These are phyloP conservation scores for Penicillium capsulatum DNA, from an alignment of 2,329 filamentous ascomycete genomes.

Conservation along the genomic window DNA sequence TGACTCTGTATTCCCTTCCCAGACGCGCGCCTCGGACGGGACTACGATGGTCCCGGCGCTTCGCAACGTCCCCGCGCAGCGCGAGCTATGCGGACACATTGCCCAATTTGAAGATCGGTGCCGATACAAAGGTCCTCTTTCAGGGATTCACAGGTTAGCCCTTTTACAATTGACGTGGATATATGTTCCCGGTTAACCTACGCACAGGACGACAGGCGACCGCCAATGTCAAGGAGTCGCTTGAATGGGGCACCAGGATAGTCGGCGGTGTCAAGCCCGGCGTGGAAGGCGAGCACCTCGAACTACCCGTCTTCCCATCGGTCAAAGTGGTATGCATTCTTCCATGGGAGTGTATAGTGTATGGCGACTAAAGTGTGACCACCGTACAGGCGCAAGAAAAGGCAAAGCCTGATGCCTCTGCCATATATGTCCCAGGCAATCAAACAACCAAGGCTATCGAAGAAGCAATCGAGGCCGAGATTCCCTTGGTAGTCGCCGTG, in stretches of 20 bases:
- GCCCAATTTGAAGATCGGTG: constrained; percentile 62
- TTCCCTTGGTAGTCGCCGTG: constrained; percentile 72
- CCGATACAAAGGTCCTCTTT: constrained; percentile 64
- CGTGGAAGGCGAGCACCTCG: constrained; percentile 66
- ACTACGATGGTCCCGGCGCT: constrained; percentile 17
- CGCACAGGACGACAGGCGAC: constrained; percentile 51
- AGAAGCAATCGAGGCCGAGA: constrained; percentile 74
- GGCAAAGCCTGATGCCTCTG: constrained; percentile 71
- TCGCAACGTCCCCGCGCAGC: constrained; percentile 31
- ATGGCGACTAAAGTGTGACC: background rate
- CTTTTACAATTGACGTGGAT: constrained; percentile 6
- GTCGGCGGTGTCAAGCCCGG: constrained; percentile 74
- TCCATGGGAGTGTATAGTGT: too few species aligned
- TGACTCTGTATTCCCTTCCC: constrained; percentile 21
- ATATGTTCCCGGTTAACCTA: background rate
- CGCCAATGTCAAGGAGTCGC: constrained; percentile 69
- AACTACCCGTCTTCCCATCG: constrained; percentile 65
- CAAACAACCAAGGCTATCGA: constrained; percentile 69
- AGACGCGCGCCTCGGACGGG: constrained; percentile 16
- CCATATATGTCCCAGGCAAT: constrained; percentile 74
- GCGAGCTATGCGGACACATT: constrained; percentile 58
- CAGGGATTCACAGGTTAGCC: constrained; percentile 63
- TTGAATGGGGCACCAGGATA: constrained; percentile 74
- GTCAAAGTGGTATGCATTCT: constrained; percentile 51
- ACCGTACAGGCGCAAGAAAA: constrained; percentile 59